Evolutionary conservation across 2,329 filamentous ascomycete genomes (phyloP), one percentile per base, ranked within the genome.

Genomic region (Talaromyces atroroseus): DNA sequence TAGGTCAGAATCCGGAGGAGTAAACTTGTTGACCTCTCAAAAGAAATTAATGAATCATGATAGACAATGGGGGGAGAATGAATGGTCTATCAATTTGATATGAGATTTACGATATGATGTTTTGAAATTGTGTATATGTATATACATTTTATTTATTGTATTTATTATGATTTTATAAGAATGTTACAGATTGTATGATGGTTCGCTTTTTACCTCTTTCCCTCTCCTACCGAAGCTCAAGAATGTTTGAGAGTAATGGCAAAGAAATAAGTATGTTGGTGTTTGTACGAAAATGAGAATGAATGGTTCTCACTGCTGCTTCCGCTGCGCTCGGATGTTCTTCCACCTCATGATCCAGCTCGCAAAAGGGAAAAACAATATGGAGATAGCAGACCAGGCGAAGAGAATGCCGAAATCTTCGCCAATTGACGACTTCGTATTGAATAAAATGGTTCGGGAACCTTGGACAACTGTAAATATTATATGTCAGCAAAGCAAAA

Each of bases 361-460:
- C 54, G 71, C 74, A 2, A 82, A 60, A 0, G 81, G 82, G 63
- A 84, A 85, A 7, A 85, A 58, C 0, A 66, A 63, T 0, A 78
- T 78, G 56, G 82, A 81, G 3, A 83, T 67, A 0, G 73, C 80
- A 1, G 68, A 69, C 59, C 59, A 60, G 0, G 78, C 78, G 58
- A 85, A 78, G 45, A 87, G 65, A 1, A 87, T 70, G 0, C 80
- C 83, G 66, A 87, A 82, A 60, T 87, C 81, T 2, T 85, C 66
- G 0, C 82, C 82, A 50, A 87, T 80, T 14, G 76, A 67, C 0
- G 79, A 81, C 59, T 82, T 79, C 5, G 82, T 68, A 54, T 81
- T 82, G 60, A 87, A 87, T 12, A 87, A 60, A 29, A 87, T 79
- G n/a, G 80, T 80, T 3, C 83, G 74, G 24, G 78, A 78, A 0